Evolutionary conservation across 2,329 filamentous ascomycete species (phyloP), one percentile per base, ranked within the genome.

Genomic region (Remersonia thermophila): DNA sequence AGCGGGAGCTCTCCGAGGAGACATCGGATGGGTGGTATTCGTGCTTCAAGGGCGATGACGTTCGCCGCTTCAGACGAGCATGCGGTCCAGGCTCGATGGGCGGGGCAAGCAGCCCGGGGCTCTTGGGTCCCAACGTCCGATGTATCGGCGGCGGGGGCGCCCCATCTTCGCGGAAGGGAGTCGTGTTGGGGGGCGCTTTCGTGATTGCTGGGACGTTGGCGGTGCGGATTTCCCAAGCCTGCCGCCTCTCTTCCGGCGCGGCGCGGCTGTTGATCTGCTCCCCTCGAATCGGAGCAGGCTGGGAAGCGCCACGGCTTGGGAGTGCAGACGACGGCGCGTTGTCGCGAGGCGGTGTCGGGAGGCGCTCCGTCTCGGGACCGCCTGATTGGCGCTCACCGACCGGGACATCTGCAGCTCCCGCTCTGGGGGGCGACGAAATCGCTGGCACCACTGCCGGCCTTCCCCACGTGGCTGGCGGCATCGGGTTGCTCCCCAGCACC

Each of bases 11-110:
- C 12, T 57, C 62, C 0, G 73, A 77, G 0, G 71, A 76, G 32
- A 66, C 58, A 34, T 78, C 73, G 1, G 91, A 96, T 11, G 89
- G 89, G 44, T 87, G 80, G 51, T 95, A 98, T 60, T 98, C 89
- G 54, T 96, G 89, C 62, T 98, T 98, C 33, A 98, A 66, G 0
- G 91, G 91, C 1, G 91, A 98, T 0, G 91, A 96, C 1, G 77
- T 81, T 13, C 86, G 76, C 30, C 87, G 75, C 52, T 80, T 73
- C 15, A 73, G 46, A 56, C 56, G 67, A 45, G 55, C 56, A 50
- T 54, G 60, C 54, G 43, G 62, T 50, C 38, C 58, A 47, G 48
- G 56, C 48, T 62, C 77, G 51, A 52, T 64, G 52, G 55, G 77
- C 46, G 54, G 66, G 38, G 41, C 63, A 59, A 51, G 62, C 55